Evolutionary conservation across 148 eudicot species (phyloP), one percentile per base, ranked within the genome.

Genomic region (Persicaria tinctoria): DNA sequence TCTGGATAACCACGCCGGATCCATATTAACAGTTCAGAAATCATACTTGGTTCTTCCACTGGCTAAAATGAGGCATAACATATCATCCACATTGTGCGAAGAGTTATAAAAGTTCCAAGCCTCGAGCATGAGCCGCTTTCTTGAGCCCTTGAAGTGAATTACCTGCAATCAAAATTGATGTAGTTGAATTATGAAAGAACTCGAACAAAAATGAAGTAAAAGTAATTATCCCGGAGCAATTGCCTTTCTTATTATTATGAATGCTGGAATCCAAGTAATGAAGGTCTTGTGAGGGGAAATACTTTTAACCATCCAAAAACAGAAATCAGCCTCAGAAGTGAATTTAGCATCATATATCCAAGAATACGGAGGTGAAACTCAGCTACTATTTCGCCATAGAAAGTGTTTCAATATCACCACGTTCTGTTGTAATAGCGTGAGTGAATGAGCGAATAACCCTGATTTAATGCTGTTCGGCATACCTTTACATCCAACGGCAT

Each of bases 401-500:
- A 32, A 32, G 41, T 32, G 3, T 32, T 32, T 32, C 41, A 32
- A 1, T 32, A 32, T 32, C 41, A 32, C 41, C 3, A 32, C 3
- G 41, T 32, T 32, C 41, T 32, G 3, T 32, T 32, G 41, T 32
- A 32, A 32, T 32, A 32, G 3, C 41, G 41, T 32, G 41, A 60
- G 17, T 60, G 3, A 60, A 10, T 4, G 3, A 6, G 7, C 10
- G 4, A 14, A 70, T 20, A 47, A 57, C 23, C 63, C 6, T 57
- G 63, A 20, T 57, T 57, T 57, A 54, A 56, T 32, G 49, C 63
- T 47, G 45, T 32, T 32, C 3, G 71, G 47, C 41, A 16, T 82
- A 93, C 99, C 97, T 92, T 95, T 46, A 92, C 99, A 88, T 92
- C 97, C 75, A 95, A 81, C 13, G 97, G 97, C 97, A 94, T 92